phyloP scores from a whole-genome alignment of 1,284 basidiomycete species.

The Papiliotrema nemorosa region DNA sequence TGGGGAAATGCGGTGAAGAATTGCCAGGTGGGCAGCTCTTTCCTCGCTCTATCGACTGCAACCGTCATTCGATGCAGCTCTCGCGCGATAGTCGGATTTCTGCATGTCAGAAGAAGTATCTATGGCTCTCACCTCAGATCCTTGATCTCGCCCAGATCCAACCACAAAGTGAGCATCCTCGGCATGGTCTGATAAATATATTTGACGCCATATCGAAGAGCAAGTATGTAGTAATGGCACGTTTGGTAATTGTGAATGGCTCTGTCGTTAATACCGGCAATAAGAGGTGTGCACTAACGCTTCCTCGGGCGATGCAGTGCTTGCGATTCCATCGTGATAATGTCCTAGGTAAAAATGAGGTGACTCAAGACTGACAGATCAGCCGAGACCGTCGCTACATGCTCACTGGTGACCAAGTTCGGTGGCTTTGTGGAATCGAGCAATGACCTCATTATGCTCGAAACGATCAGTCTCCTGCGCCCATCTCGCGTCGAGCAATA shows the following conservation, averaged over 20 bases:
- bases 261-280: neutral
- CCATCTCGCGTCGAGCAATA: slow-evolving; percentile 86
- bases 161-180: slow-evolving; percentile 89
- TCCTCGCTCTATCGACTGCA: slow-evolving; percentile 60
- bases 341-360: slow-evolving; percentile 80
- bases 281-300: slow-evolving; percentile 15
- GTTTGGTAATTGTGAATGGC: slow-evolving; percentile 38
- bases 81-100: slow-evolving; percentile 3
- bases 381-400: slow-evolving; percentile 12
- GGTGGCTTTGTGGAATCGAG: slow-evolving; percentile 59
- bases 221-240: slow-evolving; percentile 66
- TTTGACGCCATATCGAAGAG: slow-evolving; percentile 82
- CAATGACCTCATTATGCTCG: slow-evolving; percentile 64
- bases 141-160: slow-evolving; percentile 75
- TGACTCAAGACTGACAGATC: slow-evolving; percentile 68
- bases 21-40: slow-evolving; percentile 73
- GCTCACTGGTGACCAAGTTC: slow-evolving; percentile 59
- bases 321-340: slow-evolving; percentile 64
- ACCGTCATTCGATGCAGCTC: slow-evolving; percentile 52
- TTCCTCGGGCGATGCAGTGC: slow-evolving; percentile 12
- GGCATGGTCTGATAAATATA: slow-evolving; percentile 96
- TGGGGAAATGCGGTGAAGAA: slow-evolving; percentile 97
- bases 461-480: slow-evolving; percentile 84
- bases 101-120: slow-evolving; percentile 4
- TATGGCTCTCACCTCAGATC: slow-evolving; percentile 25